Base-by-base conservation (phyloP, 495 filamentous ascomycete species). In the Immersiella caudata region DNA sequence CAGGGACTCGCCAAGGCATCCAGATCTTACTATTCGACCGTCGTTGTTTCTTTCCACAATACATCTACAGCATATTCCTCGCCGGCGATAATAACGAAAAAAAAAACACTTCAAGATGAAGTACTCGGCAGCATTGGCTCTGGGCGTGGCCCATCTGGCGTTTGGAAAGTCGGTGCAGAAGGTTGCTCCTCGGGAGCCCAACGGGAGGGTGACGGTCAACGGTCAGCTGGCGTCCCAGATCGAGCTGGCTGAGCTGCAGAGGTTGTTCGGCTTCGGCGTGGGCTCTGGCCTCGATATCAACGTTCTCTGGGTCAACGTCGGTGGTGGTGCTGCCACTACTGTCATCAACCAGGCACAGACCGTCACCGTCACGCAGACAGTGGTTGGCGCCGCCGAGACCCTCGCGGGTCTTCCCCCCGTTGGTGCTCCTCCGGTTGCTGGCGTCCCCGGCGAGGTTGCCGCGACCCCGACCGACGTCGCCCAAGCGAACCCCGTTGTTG, bases 221-320 rank as follows among this genome's bases (percentile, higher is more conserved):
- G 67, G 71, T 62, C 36, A 73, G 24, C 21, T 58, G 67, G 69
- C 66, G 2, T 63, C 60, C 11, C 63, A 70, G 14, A 55, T 65
- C 6, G 68, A 75, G 20, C 26, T 78, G 46, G 67, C 68, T 33
- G 69, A 75, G 60, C 68, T 77, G 65, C 55, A 64, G 59, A 51
- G 52, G 22, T 60, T 72, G 62, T 62, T 75, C 65, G 73, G 71
- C n/a, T 59, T 77, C 36, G 70, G 69, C 62, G 29, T 59, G 16
- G 71, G 68, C 54, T 51, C 16, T 49, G 70, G 72, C 54, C 79
- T 76, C 24, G 75, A 83, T 51, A 71, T 85, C 67, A 80, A 84
- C 74, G 73, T 87, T 60, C 80, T 86, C 73, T 87, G 84, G 84
- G 78, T 82, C 71, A 86, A 86, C 81, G 66, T 79, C 22, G 84